Base-by-base conservation (phyloP, 148 eudicot species). In the Camellia granthamiana region DNA sequence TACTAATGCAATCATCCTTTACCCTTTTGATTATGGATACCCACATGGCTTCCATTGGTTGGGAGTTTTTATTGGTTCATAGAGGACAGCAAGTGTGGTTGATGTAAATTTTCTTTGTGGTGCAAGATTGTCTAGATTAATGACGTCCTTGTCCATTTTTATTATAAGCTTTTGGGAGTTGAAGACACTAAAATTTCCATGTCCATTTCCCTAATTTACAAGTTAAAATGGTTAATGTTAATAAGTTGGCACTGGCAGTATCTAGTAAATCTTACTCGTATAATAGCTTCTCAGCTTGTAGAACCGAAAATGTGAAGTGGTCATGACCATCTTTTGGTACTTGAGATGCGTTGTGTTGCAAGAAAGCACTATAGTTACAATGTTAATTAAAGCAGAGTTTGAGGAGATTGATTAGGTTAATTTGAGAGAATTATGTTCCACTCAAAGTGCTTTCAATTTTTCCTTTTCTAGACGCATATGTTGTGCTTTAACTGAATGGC, bases 391-490 rank as follows among this genome's bases (percentile, higher is more conserved):
- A 72, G 21, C 70, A 67, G 47, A 38, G 21, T 14, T 19, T 72
- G 75, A 72, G 56, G 58, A 47, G 75, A 47, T 72, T 72, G 58
- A 72, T 18, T n/a, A 18, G 75, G 3, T 72, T 9, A 70, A 49
- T 6, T 2, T 1, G 56, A 19, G 56, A 49, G 47, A 19, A 71
- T 18, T 71, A 49, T 9, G 10, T 21, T n/a, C 3, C 4, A n/a
- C 55, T 72, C 6, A 9, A 71, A 47, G 0, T 47, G 19, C 12
- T n/a, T 47, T 49, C 55, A 10, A 8, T 10, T 49, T 38, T 72
- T 72, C 30, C 58, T 72, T 64, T 64, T 21, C 52, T 0, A 7
- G 52, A 49, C 52, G 3, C 43, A 67, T 41, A 16, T 18, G 14
- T 15, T 67, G 15, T 67, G 47, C 47, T 67, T 67, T 14, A 6